These are phyloP conservation scores for Rhizoclosmatium globosum DNA, from an alignment of 192 early-diverging fungal genomes.

Conservation along the genomic window DNA sequence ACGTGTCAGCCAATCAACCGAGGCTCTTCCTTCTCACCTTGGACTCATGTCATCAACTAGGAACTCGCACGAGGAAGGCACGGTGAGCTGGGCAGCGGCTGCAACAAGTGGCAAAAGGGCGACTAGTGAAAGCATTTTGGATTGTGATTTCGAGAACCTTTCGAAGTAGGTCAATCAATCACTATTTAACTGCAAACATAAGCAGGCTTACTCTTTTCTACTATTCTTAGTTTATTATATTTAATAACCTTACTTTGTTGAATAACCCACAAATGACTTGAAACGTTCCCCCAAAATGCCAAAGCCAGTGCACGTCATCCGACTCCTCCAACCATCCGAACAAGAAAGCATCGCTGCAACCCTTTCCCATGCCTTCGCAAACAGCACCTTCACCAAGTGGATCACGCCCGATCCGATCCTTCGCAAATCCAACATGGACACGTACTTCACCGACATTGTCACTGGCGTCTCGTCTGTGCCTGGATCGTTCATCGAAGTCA, in stretches of 20 bases:
- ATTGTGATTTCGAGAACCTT: constrained; percentile 4
- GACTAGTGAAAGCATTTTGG: constrained; percentile 5
- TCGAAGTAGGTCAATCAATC: too few species aligned
- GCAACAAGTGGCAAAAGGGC: not conserved
- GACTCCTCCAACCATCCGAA: not conserved
- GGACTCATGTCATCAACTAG: constrained; percentile 25
- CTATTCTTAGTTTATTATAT: too few species aligned
- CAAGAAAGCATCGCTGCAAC: not conserved
- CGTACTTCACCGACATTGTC: too few species aligned
- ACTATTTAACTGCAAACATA: not conserved
- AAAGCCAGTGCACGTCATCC: not conserved
- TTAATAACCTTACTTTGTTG: too few species aligned
- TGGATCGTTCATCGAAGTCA: too few species aligned
- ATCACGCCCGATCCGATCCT: too few species aligned
- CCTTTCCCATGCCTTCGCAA: not conserved
- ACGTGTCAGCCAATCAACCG: too few species aligned
- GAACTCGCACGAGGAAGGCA: not conserved
- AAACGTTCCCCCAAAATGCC: not conserved
- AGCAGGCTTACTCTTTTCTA: too few species aligned
- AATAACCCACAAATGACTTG: too few species aligned
- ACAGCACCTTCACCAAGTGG: too few species aligned
- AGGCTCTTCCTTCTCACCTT: not conserved
- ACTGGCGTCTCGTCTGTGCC: too few species aligned
- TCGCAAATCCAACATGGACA: too few species aligned
- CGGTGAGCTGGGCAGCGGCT: not conserved